Percentiles rank a stretch among this genome's conserved stretches.
These are phyloP conservation scores for Brassica hybrid DNA, from an alignment of 441 rosid species.

Conservation along the genomic window DNA sequence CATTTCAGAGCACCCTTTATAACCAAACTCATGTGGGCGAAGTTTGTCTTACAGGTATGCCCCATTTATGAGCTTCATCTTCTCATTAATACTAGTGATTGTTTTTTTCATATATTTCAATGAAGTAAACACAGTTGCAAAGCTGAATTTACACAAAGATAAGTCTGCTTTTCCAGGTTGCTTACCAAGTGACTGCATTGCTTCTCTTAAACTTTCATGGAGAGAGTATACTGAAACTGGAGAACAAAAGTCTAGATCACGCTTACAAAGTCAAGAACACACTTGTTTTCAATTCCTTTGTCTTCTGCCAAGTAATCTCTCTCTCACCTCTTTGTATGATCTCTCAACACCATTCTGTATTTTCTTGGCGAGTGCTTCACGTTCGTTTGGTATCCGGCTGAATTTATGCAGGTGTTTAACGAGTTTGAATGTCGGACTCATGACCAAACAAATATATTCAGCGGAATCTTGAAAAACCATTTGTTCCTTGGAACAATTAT, in stretches of 20 bases:
- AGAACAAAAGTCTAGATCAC: constrained; percentile 1
- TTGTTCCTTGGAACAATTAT: constrained; percentile 10
- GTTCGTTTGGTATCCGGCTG: background rate
- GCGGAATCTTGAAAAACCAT: constrained; percentile 7
- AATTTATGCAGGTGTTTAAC: constrained; percentile 9
- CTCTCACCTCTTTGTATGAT: background rate
- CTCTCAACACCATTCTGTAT: background rate
- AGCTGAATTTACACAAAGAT: background rate
- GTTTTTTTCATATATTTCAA: background rate
- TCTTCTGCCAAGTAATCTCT: constrained; percentile 14
- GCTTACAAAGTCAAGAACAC: constrained; percentile 16
- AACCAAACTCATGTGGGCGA: constrained; percentile 13
- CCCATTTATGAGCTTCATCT: background rate
- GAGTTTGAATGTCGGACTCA: constrained; percentile 10
- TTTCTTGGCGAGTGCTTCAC: background rate
- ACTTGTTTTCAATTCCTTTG: constrained; percentile 13
- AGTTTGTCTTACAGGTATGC: constrained; percentile 10
- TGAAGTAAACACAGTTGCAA: background rate
- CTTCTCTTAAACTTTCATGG: constrained; percentile 7
- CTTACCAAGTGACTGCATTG: constrained; percentile 14
- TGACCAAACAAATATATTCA: constrained; percentile 6
- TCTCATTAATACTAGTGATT: background rate
- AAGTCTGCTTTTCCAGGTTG: background rate
- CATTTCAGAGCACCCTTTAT: constrained; percentile 12
- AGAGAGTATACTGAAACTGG: constrained; percentile 1